Evolutionary conservation across 2,329 filamentous ascomycete genomes (phyloP), one percentile per base, ranked within the genome.

Genomic region (Beauveria rudraprayagi): DNA sequence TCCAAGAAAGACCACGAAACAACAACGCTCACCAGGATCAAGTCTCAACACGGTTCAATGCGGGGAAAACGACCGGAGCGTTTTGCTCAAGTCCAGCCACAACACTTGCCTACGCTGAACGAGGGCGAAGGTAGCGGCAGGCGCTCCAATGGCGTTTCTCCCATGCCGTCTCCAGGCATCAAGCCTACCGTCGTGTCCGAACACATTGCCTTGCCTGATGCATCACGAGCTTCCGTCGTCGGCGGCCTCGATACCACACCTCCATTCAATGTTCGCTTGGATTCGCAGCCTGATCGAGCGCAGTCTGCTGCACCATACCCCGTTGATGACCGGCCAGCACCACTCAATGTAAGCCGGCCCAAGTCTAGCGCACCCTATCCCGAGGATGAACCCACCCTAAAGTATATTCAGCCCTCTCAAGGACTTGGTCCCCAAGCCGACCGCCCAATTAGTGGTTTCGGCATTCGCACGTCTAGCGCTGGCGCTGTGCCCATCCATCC

Each of bases 1-100:
- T 95, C 91, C 2, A 92, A 92, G 76, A 84, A 88, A 67, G 94
- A 97, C 69, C 94, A 99, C 71, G 93, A 97, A 73, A 91, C 92
- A 60, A 88, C 95, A 47, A 92, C 94, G 0, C 85, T 99, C 65
- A 88, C 85, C 56, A 85, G 89, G 58, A 97, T 99, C 78, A 96
- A 89, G 74, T 91, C 86, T 3, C 85, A 88, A 65, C 85, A 91
- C 68, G 88, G 87, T 17, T 90, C 88, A 17, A 84, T 87, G 69
- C 77, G 83, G 55, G 85, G 85, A 37, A 78, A 79, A 67, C 77
- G 84, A 58, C 85, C 84, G 0, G 83, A 86, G 41, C 77, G 84
- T 47, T 84, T 87, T 70, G 79, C 80, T 66, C 78, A 80, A 62
- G 67, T 71, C 40, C 71, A 71, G 62, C 74, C 76, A 60, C 72